phyloP scores from a whole-genome alignment of 2,329 filamentous ascomycete species.

The Magnaporthiopsis rhizophila region DNA sequence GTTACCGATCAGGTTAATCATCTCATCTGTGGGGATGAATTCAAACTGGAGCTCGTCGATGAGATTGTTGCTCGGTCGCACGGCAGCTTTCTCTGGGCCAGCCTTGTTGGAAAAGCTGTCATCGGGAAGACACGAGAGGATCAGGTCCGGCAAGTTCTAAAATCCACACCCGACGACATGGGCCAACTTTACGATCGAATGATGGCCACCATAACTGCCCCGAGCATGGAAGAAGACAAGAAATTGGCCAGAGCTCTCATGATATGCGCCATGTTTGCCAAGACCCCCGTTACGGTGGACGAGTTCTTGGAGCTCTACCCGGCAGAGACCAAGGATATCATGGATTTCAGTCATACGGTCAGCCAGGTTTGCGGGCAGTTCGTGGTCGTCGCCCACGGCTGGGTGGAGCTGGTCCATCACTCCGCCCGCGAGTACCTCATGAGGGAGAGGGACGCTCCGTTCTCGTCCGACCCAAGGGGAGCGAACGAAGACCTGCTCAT shows the following conservation, averaged over 20 bases:
- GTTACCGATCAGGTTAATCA: not conserved
- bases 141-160: not conserved
- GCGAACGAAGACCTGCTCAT: not conserved
- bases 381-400: not conserved
- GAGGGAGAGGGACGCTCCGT: not conserved
- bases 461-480: not conserved
- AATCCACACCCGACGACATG: slow-evolving; percentile 1
- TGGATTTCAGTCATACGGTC: not conserved
- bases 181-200: slow-evolving; percentile 1
- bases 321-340: not conserved
- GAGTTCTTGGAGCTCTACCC: not conserved
- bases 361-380: not conserved
- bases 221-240: not conserved
- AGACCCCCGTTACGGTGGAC: not conserved
- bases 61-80: not conserved
- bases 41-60: not conserved
- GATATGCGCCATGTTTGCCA: not conserved
- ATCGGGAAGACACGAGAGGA: not conserved
- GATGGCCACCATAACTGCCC: not conserved
- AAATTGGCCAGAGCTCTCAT: not conserved
- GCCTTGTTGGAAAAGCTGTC: not conserved
- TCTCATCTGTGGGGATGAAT: not conserved
- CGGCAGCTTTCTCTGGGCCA: slow-evolving; percentile 7
- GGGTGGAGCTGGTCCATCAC: not conserved
- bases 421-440: not conserved